A percentile compares a stretch with the other conserved stretches of the same genome.
phyloP scores from a whole-genome alignment of 108 stramenopile genomes.

The Pseudonitzschia delicatissima region DNA sequence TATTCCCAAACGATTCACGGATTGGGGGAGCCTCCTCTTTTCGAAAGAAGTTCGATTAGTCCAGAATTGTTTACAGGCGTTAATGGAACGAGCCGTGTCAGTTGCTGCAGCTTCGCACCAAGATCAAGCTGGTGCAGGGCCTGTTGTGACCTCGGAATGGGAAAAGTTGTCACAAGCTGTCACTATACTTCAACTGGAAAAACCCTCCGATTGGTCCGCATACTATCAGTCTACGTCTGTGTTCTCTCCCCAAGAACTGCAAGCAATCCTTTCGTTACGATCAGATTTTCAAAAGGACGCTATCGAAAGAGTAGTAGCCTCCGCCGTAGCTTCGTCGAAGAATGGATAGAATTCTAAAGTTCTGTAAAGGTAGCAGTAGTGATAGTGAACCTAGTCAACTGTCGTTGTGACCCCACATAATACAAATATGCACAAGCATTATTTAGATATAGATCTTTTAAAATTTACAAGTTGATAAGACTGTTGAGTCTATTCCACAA shows the following conservation, averaged over 20 bases:
- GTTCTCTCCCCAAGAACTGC: slow-evolving; percentile 57
- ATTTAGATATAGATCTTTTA: no score
- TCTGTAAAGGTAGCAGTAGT: background rate
- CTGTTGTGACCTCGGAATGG: slow-evolving; percentile 51
- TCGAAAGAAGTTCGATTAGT: slow-evolving; percentile 80
- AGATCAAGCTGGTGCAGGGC: slow-evolving; percentile 13
- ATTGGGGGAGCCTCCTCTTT: slow-evolving; percentile 81
- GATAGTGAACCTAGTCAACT: no score
- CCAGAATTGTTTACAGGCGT: slow-evolving; percentile 43
- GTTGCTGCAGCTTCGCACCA: slow-evolving; percentile 20
- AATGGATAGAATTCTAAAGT: background rate
- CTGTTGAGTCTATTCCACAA: no score
- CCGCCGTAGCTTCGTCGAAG: background rate
- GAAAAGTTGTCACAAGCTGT: slow-evolving; percentile 69
- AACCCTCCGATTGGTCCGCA: slow-evolving; percentile 69
- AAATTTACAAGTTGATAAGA: no score
- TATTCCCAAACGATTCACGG: slow-evolving; percentile 59
- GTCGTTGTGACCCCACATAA: no score
- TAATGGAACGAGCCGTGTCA: slow-evolving; percentile 23
- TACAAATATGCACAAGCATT: no score
- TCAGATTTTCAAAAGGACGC: slow-evolving; percentile 63
- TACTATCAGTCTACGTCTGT: slow-evolving; percentile 39
- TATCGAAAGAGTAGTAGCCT: slow-evolving; percentile 18
- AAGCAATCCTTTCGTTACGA: slow-evolving; percentile 51
- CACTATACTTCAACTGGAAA: slow-evolving; percentile 72